A percentile compares a stretch with the other conserved stretches of the same genome.
phyloP scores from a whole-genome alignment of 306 rosid genomes.

The Abrus precatorius region DNA sequence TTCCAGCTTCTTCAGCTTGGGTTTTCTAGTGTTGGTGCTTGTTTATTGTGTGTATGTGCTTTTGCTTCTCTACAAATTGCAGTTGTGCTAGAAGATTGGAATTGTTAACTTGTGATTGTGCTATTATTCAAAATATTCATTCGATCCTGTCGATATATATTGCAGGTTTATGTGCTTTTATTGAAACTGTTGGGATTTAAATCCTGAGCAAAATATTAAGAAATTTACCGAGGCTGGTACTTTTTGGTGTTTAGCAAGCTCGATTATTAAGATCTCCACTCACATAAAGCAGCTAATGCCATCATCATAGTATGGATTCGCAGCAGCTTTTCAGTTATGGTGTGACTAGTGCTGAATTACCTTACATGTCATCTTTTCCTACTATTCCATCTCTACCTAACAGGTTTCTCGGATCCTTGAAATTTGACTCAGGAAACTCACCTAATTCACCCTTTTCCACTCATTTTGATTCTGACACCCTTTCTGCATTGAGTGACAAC shows the following conservation, averaged over 20 bases:
- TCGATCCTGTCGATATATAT: slow-evolving; percentile 46
- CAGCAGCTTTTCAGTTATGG: slow-evolving; percentile 67
- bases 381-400: slow-evolving; percentile 64
- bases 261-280: slow-evolving; percentile 19
- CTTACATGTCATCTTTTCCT: slow-evolving; percentile 67
- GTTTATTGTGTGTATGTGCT: background rate
- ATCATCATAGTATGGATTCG: slow-evolving; percentile 75
- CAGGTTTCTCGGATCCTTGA: slow-evolving; percentile 69
- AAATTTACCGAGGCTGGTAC: slow-evolving; percentile 35
- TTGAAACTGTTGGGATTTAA: slow-evolving; percentile 18
- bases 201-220: slow-evolving; percentile 12
- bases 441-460: slow-evolving; percentile 71
- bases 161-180: slow-evolving; percentile 54
- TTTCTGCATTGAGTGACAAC: slow-evolving; percentile 65
- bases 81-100: slow-evolving; percentile 3
- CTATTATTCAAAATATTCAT: slow-evolving; percentile 8
- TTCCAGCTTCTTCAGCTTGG: background rate
- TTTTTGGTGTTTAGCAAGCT: slow-evolving; percentile 30
- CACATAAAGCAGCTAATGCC: slow-evolving; percentile 53
- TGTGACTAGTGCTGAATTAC: slow-evolving; percentile 63
- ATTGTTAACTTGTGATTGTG: slow-evolving; percentile 8
- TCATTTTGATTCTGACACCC: slow-evolving; percentile 69
- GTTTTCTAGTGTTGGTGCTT: background rate
- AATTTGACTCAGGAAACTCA: slow-evolving; percentile 70
- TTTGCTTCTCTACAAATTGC: background rate